Evolutionary conservation across 2,329 filamentous ascomycete genomes (phyloP), one percentile per base, ranked within the genome.

Genomic region (Sporothrix variecibatus): DNA sequence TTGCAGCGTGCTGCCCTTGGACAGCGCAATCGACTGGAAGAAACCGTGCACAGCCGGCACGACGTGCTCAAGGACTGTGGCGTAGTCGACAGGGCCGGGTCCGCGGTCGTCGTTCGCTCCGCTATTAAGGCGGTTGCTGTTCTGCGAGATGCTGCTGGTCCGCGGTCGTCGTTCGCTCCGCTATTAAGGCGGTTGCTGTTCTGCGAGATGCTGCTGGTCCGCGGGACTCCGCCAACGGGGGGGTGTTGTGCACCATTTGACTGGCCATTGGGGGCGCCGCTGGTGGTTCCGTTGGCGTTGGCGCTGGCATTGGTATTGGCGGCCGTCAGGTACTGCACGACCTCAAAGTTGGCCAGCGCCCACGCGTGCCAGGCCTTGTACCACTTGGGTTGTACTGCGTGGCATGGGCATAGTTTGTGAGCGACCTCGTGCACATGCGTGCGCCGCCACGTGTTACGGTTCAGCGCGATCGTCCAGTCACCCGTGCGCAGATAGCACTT

Each of bases 351-450:
- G 72, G 96, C 95, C 76, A 99, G 84, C 12, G 96, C 97, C 95
- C 96, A 99, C 0, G 96, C 93, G 83, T 99, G 96, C 96, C 96
- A 99, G 8, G 97, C 96, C 84, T 99, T 99, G 85, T 99, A 99
- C 90, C 95, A 99, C 75, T 92, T 91, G 46, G 92, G 81, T 99
- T 97, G 83, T 97, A 98, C 75, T 94, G 92, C 1, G 96, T 99
- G 1, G 97, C 97, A 75, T 95, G 92, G 23, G 91, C 91, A 82
- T 98, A 99, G 1, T 96, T 94, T n/a, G 90, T 88, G 31, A 99
- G 86, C 74, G n/a, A 99, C 94, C 72, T 98, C 95, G 71, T 93
- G 90, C 3, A 97, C 93, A 77, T 93, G 91, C 9, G 94, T 92
- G 76, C 93, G 90, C 77, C 94, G 91, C 97, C 96, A 99, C 77